These are phyloP conservation scores for Globisporangium radiosum DNA, from an alignment of 352 stramenopile genomes.

Conservation along the genomic window DNA sequence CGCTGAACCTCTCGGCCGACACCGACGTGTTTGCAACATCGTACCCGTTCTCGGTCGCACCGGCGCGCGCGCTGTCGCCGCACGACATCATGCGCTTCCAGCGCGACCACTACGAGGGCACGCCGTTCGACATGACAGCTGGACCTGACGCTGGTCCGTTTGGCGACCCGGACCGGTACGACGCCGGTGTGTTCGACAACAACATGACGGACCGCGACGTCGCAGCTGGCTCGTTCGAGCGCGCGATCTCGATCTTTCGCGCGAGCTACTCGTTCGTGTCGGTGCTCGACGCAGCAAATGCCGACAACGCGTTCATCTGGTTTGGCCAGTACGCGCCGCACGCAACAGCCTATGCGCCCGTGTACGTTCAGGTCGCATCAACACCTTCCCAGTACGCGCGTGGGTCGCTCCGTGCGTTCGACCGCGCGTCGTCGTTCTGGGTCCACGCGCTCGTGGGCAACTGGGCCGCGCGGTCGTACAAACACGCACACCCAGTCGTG, in stretches of 20 bases:
- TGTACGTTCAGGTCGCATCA: slow-evolving; percentile 66
- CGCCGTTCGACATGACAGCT: slow-evolving; percentile 84
- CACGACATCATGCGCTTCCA: slow-evolving; percentile 89
- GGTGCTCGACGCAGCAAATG: slow-evolving; percentile 46
- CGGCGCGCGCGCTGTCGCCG: slow-evolving; percentile 41
- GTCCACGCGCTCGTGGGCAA: slow-evolving; percentile 78
- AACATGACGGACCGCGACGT: slow-evolving; percentile 52
- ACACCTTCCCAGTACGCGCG: slow-evolving; percentile 42
- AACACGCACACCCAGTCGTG: slow-evolving; percentile 52
- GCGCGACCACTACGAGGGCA: slow-evolving; percentile 92
- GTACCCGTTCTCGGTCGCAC: slow-evolving; percentile 86
- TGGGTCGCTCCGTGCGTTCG: slow-evolving; percentile 62
- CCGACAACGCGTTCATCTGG: slow-evolving; percentile 67
- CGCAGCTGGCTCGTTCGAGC: slow-evolving; percentile 70
- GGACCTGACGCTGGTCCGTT: slow-evolving; percentile 80
- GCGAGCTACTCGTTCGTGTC: slow-evolving; percentile 88
- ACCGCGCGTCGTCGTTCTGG: slow-evolving; percentile 68
- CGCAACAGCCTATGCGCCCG: slow-evolving; percentile 82
- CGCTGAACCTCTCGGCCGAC: slow-evolving; percentile 57
- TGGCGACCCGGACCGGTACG: slow-evolving; percentile 88
- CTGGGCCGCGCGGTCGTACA: slow-evolving; percentile 77
- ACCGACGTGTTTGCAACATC: slow-evolving; percentile 70
- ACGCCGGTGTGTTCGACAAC: slow-evolving; percentile 27
- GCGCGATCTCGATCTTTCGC: slow-evolving; percentile 92
- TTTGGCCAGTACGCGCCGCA: slow-evolving; percentile 90